Evolutionary conservation across 805 yeast genomes (phyloP).

Genomic region (Naumovozyma dairenensis): DNA sequence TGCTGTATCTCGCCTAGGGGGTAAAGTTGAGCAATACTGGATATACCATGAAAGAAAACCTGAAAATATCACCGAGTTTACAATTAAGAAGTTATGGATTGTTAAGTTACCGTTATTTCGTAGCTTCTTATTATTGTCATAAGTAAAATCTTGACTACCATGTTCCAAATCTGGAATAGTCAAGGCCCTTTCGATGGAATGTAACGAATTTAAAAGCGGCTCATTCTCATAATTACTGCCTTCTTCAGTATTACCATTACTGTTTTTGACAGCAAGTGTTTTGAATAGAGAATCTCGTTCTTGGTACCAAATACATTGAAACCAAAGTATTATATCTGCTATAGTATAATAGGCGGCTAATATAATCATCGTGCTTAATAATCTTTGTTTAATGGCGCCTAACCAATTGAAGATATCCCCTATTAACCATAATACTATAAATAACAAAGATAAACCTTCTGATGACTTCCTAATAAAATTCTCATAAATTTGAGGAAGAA

Average conservation of each 20-base stretch:
- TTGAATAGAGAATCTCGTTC: slow-evolving; percentile 8
- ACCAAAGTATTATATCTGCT: slow-evolving; percentile 76
- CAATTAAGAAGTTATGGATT: slow-evolving; percentile 40
- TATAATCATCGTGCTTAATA: slow-evolving; percentile 87
- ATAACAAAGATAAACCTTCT: slow-evolving; percentile 80
- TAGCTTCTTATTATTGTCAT: background rate
- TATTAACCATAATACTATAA: slow-evolving; percentile 81
- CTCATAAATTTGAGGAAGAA: slow-evolving; percentile 94
- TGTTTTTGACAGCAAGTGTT: background rate
- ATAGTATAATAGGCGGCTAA: slow-evolving; percentile 86
- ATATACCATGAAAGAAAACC: slow-evolving; percentile 84
- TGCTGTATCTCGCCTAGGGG: background rate
- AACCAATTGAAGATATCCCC: slow-evolving; percentile 92
- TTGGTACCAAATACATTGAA: slow-evolving; percentile 71
- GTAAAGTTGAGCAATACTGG: slow-evolving; percentile 33
- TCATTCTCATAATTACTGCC: background rate
- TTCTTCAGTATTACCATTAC: background rate
- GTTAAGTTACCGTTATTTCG: background rate
- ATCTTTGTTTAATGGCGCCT: slow-evolving; percentile 84
- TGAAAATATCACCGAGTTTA: slow-evolving; percentile 54
- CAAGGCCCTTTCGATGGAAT: background rate
- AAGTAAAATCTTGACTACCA: background rate
- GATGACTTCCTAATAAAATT: slow-evolving; percentile 77
- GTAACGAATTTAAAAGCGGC: background rate
- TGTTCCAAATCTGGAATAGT: background rate